Evolutionary conservation across 2,329 filamentous ascomycete species (phyloP), one percentile per base, ranked within the genome.

Genomic region (Aspergillaceae sp.): DNA sequence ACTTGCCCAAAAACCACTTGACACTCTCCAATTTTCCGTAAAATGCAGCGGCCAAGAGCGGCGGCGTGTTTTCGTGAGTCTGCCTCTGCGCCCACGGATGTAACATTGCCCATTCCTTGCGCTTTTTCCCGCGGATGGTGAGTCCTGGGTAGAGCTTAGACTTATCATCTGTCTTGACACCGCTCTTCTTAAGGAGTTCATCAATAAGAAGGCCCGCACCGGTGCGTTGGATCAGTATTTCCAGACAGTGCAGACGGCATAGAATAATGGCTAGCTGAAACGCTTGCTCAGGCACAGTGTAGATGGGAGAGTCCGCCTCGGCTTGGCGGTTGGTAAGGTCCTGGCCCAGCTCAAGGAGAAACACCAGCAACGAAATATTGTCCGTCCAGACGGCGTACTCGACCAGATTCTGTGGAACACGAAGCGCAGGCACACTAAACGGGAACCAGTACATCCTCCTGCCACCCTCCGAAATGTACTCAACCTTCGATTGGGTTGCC

Each of bases 1-100:
- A 76, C 50, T 87, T 84, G 47, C 84, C 82, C 46, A 88, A 65
- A 61, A 91, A 87, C 79, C 86, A 94, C 58, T 92, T 82, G 0
- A 87, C 78, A 11, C 76, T 75, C 35, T 83, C 77, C n/a, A 91
- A 61, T 19, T 73, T 83, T 3, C 80, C 65, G n/a, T 53, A 44
- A 4, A 55, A 42, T 1, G 63, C 62, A 28, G 65, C 57, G 5
- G 53, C 45, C 19, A 71, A 54, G 10, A 71, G 56, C 1, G 67
- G 63, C 6, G 62, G 52, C 11, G 45, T 44, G 40, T 29, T 48
- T 33, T 41, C 19, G 9, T 28, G 7, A 8, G 5, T 34, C 43
- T 2, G 46, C 19, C 29, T 10, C 41, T 30, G 30, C 4, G 26
- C 2, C 37, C 47, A 48, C 19, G 78, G 75, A 3, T 80, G 80